These are phyloP conservation scores for Phlegmacium glaucopus DNA, from an alignment of 768 basidiomycete species.

Conservation along the genomic window DNA sequence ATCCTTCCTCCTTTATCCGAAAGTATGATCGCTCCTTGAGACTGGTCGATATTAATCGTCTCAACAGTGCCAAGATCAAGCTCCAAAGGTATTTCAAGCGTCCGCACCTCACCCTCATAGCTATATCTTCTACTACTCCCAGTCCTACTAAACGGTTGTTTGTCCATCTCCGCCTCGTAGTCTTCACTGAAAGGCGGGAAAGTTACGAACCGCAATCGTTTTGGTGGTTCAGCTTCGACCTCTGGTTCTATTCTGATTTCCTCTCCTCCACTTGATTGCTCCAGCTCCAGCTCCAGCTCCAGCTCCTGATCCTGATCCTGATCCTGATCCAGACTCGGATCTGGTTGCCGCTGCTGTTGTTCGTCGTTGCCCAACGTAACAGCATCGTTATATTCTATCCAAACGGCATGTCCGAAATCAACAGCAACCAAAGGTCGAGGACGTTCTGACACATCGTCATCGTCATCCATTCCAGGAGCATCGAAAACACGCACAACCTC, in stretches of 20 bases:
- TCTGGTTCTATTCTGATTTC: slow-evolving; percentile 1
- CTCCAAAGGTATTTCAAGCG: slow-evolving; percentile 61
- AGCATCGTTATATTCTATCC: slow-evolving; percentile 60
- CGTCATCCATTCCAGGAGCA: slow-evolving; percentile 39
- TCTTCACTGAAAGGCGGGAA: slow-evolving; percentile 55
- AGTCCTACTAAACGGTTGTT: slow-evolving; percentile 21
- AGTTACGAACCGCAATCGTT: slow-evolving; percentile 65
- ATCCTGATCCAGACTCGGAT: slow-evolving; percentile 8
- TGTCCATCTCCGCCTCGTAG: slow-evolving; percentile 18
- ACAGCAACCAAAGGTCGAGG: slow-evolving; percentile 75
- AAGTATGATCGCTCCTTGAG: slow-evolving; percentile 68
- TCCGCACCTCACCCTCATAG: slow-evolving; percentile 38
- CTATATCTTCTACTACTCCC: slow-evolving; percentile 14
- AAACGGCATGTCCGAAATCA: slow-evolving; percentile 85
- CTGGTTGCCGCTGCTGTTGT: slow-evolving; percentile 17
- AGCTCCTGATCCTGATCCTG: no score
- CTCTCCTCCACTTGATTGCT: background rate
- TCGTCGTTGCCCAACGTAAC: slow-evolving; percentile 11
- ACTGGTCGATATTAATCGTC: slow-evolving; percentile 78
- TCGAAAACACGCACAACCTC: slow-evolving; percentile 69
- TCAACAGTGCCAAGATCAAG: slow-evolving; percentile 63
- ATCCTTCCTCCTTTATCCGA: slow-evolving; percentile 67
- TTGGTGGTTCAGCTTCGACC: slow-evolving; percentile 24
- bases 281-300: no score
- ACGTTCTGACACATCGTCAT: slow-evolving; percentile 33